These are phyloP conservation scores for Phylloporus rhodoxanthus DNA, from an alignment of 768 basidiomycete species.

Conservation along the genomic window DNA sequence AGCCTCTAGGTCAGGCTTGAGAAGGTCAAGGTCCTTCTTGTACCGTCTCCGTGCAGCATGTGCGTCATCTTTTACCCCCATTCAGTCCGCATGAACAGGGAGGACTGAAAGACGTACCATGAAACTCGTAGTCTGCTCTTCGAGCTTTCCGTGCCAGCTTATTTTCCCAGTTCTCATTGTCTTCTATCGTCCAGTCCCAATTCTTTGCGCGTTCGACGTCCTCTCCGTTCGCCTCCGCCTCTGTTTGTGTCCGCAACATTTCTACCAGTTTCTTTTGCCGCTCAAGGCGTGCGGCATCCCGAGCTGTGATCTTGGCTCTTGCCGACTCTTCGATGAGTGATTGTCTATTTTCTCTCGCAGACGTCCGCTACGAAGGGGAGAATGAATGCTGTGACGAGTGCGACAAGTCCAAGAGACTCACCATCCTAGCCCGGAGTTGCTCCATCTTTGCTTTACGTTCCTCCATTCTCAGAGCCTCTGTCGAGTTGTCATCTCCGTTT, in stretches of 20 bases:
- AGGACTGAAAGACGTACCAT: conserved; percentile 50
- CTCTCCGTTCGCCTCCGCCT: conserved; percentile 88
- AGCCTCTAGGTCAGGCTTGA: conserved; percentile 80
- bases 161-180: conserved; percentile 28
- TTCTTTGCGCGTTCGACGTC: conserved; percentile 92
- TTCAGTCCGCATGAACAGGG: background rate
- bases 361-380: conserved; percentile 50
- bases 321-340: conserved; percentile 83
- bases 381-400: background rate
- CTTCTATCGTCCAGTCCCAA: conserved; percentile 63
- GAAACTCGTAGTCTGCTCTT: conserved; percentile 85
- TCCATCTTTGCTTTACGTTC: conserved; percentile 76
- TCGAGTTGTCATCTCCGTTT: conserved; percentile 14
- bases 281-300: conserved; percentile 80
- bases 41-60: conserved; percentile 86
- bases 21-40: conserved; percentile 83
- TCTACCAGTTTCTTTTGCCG: conserved; percentile 89
- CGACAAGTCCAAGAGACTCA: conserved; percentile 25
- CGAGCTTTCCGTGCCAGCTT: conserved; percentile 76
- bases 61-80: conserved; percentile 61
- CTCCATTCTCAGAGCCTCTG: conserved; percentile 45
- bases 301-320: conserved; percentile 66
- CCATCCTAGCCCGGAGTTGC: conserved; percentile 73
- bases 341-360: conserved; percentile 76
- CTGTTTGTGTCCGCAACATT: conserved; percentile 72